Evolutionary conservation across 2,329 filamentous ascomycete genomes (phyloP).

Genomic region (Aspergillus texensis): DNA sequence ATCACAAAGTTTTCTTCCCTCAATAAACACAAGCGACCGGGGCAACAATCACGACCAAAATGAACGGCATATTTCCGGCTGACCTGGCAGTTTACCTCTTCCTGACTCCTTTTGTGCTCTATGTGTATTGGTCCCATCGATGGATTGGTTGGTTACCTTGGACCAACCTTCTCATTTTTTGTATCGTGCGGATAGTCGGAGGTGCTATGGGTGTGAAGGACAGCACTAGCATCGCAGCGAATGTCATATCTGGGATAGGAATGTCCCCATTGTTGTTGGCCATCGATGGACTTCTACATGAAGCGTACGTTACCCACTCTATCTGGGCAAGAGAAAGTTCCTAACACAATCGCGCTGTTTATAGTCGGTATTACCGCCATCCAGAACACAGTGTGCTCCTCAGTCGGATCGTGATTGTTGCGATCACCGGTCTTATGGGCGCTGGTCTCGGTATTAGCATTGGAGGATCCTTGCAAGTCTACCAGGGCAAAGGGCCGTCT

Average conservation of each 20-base stretch:
- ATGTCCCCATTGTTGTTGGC: constrained; percentile 41
- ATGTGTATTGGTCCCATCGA: constrained; percentile 39
- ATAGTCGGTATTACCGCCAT: constrained; percentile 25
- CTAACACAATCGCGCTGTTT: neutral
- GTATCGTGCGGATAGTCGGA: constrained; percentile 40
- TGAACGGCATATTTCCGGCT: neutral
- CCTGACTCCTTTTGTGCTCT: constrained; percentile 34
- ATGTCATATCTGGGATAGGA: constrained; percentile 42
- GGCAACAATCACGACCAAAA: neutral
- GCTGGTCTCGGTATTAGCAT: constrained; percentile 11
- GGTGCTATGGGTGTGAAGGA: constrained; percentile 20
- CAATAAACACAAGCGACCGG: no score
- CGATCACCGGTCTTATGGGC: constrained; percentile 1
- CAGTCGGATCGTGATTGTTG: constrained; percentile 4
- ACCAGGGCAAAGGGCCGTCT: constrained; percentile 3
- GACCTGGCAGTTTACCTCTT: constrained; percentile 36
- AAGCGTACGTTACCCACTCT: constrained; percentile 31
- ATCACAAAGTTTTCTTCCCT: no score
- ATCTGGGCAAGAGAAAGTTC: neutral
- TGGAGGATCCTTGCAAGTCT: constrained; percentile 11
- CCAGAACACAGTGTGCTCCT: constrained; percentile 1
- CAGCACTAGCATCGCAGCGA: constrained; percentile 27
- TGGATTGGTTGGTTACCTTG: constrained; percentile 41
- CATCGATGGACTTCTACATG: constrained; percentile 37
- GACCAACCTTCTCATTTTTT: constrained; percentile 44